Evolutionary conservation across 2,329 filamentous ascomycete species (phyloP).

Genomic region (Zopfia rhizophila): DNA sequence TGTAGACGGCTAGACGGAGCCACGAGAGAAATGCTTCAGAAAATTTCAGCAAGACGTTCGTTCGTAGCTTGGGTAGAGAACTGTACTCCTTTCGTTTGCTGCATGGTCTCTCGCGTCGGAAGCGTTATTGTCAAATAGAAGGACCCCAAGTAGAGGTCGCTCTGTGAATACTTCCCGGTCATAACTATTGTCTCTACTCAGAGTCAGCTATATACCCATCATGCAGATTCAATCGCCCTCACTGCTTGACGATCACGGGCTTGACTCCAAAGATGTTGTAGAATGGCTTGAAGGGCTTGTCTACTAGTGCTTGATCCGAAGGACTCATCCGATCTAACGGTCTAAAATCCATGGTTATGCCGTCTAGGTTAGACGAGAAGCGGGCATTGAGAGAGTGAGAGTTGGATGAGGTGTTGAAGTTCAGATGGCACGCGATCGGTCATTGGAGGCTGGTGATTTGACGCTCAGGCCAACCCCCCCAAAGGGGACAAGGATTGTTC

Average conservation of each 20-base stretch:
- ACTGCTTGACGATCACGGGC: constrained; percentile 60
- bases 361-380: too few species aligned
- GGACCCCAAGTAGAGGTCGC: constrained; percentile 71
- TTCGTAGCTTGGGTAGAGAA: not conserved
- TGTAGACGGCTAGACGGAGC: constrained; percentile 87
- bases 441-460: constrained; percentile 2
- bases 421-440: not conserved
- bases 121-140: constrained; percentile 78
- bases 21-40: constrained; percentile 80
- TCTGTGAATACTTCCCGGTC: constrained; percentile 64
- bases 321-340: constrained; percentile 35
- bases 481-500: too few species aligned
- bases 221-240: constrained; percentile 4
- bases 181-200: constrained; percentile 53
- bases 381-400: too few species aligned
- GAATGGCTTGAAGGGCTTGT: constrained; percentile 61
- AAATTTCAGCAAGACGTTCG: not conserved
- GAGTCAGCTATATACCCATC: constrained; percentile 4
- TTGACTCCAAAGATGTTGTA: constrained; percentile 61
- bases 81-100: constrained; percentile 76
- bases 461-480: constrained; percentile 11
- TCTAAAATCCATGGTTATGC: constrained; percentile 46
- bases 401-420: not conserved
- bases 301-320: constrained; percentile 41
- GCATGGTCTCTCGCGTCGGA: constrained; percentile 82